A percentile compares a stretch with the other conserved stretches of the same genome.
Evolutionary conservation across 768 basidiomycete genomes (phyloP).

Genomic region (Leccinum olivaceopallidum): DNA sequence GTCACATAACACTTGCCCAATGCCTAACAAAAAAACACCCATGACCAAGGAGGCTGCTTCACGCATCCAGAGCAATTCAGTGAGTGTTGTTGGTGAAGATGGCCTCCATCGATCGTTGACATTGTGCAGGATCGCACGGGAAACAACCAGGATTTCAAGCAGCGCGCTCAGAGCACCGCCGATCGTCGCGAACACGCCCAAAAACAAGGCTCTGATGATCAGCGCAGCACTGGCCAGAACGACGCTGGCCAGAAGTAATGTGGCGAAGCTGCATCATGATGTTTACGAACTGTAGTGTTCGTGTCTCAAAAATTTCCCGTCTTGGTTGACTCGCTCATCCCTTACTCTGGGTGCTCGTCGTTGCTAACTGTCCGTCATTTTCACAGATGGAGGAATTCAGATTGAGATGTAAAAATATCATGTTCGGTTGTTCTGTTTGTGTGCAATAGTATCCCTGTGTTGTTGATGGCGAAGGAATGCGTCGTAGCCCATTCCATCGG

Average conservation of each 20-base stretch:
- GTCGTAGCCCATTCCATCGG: neutral
- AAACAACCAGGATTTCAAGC: slow-evolving; percentile 9
- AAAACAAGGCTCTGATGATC: neutral
- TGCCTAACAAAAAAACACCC: slow-evolving; percentile 1
- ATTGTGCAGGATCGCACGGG: slow-evolving; percentile 1
- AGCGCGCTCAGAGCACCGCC: slow-evolving; percentile 8
- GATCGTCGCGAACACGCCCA: slow-evolving; percentile 5
- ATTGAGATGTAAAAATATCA: neutral
- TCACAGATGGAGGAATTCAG: neutral
- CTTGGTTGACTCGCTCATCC: neutral
- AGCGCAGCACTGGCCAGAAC: neutral
- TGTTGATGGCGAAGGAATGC: slow-evolving; percentile 8
- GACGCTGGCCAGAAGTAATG: neutral
- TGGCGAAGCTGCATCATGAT: neutral
- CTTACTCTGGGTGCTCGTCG: neutral
- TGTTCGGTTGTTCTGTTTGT: neutral
- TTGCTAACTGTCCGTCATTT: neutral
- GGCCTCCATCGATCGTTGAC: neutral
- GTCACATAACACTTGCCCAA: neutral
- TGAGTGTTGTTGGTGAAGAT: neutral
- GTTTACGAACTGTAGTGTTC: neutral
- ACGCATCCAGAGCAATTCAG: slow-evolving; percentile 12
- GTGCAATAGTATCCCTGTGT: neutral
- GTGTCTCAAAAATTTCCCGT: neutral
- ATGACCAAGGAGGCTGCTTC: neutral